Evolutionary conservation across 805 yeast genomes (phyloP), one percentile per base, ranked within the genome.

Genomic region (Blastobotrys peoriensis): DNA sequence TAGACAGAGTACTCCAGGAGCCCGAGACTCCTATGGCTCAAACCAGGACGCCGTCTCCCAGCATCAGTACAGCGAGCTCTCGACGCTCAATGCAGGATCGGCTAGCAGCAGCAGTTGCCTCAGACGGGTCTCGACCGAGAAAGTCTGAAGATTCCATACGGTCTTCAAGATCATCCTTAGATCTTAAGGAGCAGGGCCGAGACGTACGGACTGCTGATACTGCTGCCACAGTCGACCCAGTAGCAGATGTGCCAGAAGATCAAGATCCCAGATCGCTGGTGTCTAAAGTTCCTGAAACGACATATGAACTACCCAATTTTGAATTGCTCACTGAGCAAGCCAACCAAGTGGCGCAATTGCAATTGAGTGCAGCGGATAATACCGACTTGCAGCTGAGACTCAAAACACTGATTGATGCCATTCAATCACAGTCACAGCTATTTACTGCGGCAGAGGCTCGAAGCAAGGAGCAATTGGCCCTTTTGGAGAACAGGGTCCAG

Each of bases 41-140:
- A 21, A 23, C 6, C 41, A 4, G 21, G n/a, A 18, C 51, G 10
- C 20, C 44, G 10, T 25, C 44, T 27, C 15, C 37, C 6, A 15
- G 40, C 9, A n/a, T n/a, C n/a, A n/a, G n/a, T n/a, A n/a, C n/a
- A n/a, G 33, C 49, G 9, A 19, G 37, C 13, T 37, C 48, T 33
- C 70, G 89, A 50, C 65, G 86, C 16, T 80, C 95, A 0, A 69
- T 91, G 53, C 94, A 86, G 56, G 96, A 89, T 56, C 71, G 97
- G 49, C 69, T 89, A 42, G 94, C 93, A 1, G 63, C 79, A 49
- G 96, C 96, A 1, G 87, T 95, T 9, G 51, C 4, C 71, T 75
- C 50, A 45, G 21, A 43, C 41, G 40, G 34, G 36, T 20, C 36
- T 15, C 18, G 18, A 2, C 46, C 23, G 5, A 19, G 40, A 5